Conservation (phyloP, 768 basidiomycete genomes). For the Amanita muscaria region DNA sequence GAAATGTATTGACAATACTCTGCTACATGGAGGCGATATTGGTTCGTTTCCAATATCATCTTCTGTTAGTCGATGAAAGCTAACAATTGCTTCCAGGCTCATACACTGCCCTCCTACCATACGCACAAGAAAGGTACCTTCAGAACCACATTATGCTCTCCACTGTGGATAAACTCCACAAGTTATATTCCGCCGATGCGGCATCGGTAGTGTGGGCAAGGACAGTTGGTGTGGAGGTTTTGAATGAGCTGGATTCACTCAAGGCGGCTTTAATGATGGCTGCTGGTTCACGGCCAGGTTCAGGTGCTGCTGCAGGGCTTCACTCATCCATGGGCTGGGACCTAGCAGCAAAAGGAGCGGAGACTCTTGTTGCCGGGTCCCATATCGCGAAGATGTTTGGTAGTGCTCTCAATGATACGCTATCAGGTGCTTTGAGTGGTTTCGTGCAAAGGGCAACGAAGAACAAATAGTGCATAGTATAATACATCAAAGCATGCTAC, state of each 20-base stretch:
- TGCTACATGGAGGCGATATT: constrained; percentile 68
- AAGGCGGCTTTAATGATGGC: constrained; percentile 80
- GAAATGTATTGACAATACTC: constrained; percentile 48
- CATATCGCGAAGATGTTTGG: neutral
- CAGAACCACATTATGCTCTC: constrained; percentile 82
- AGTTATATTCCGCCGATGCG: constrained; percentile 63
- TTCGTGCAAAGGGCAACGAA: constrained; percentile 2
- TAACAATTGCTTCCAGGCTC: constrained; percentile 42
- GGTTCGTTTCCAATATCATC: constrained; percentile 37
- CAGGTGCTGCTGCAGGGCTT: constrained; percentile 5
- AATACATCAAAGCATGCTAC: neutral
- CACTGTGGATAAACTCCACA: constrained; percentile 84
- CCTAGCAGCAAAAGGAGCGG: constrained; percentile 36
- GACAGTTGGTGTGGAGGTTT: constrained; percentile 78
- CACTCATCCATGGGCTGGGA: constrained; percentile 24
- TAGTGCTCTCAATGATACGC: neutral
- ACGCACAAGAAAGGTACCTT: constrained; percentile 75
- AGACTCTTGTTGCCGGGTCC: constrained; percentile 26
- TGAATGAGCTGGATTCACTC: constrained; percentile 81
- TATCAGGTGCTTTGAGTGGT: neutral
- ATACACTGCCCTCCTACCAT: constrained; percentile 64
- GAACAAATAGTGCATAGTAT: neutral
- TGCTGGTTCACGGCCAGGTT: constrained; percentile 42
- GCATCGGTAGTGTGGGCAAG: constrained; percentile 79
- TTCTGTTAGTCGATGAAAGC: neutral